Percentiles rank a stretch among this genome's conserved stretches.
These are phyloP conservation scores for Forsythia viridissima DNA, from an alignment of 257 asterid genomes.

Conservation along the genomic window DNA sequence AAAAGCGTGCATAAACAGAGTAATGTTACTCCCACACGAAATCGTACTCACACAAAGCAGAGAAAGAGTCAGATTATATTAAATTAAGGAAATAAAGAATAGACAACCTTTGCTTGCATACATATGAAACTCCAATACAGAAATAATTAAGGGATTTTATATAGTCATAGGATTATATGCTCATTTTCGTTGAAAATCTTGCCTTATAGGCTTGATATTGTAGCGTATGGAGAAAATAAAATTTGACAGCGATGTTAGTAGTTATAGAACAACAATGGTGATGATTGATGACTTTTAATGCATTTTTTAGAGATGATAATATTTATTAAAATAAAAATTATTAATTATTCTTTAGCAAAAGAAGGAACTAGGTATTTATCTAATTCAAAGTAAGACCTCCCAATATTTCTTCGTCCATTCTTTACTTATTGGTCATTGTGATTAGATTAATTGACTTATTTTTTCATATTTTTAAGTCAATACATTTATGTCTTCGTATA, in stretches of 20 bases:
- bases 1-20: constrained; percentile 30
- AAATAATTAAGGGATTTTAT: background rate
- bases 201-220: background rate
- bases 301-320: background rate
- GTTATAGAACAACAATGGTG: background rate
- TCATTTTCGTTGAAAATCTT: background rate
- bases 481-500: too few relatives aligned
- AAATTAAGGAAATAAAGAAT: constrained; percentile 3
- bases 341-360: background rate
- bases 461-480: background rate
- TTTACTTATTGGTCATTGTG: too few relatives aligned
- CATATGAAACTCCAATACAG: constrained; percentile 27
- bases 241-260: background rate
- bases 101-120: constrained; percentile 41
- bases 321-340: too few relatives aligned
- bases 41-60: constrained; percentile 27
- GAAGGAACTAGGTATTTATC: too few relatives aligned
- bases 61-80: constrained; percentile 27
- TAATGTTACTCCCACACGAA: constrained; percentile 59
- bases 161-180: background rate
- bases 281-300: background rate
- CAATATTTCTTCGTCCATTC: too few relatives aligned
- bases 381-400: background rate
- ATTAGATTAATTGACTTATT: too few relatives aligned
- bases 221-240: background rate